Base-by-base conservation (phyloP, 2,329 filamentous ascomycete species). In the Pestalotiopsis sp. region DNA sequence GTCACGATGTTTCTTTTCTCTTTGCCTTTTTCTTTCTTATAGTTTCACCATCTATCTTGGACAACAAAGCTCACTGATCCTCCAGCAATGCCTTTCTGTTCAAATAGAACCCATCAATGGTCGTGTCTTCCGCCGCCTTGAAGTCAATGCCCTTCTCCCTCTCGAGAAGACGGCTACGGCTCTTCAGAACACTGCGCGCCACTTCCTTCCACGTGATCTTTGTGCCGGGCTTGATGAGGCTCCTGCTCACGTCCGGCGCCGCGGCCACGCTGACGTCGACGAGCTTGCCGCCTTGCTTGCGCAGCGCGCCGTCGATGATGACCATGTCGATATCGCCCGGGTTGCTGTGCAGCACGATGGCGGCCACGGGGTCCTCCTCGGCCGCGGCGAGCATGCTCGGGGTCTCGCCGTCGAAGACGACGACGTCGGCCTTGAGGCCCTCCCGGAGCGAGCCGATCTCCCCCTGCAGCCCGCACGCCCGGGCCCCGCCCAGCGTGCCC, bases 371-470 rank as follows among this genome's bases (percentile, higher is more conserved):
- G 66, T 72, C 66, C 61, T 69, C 70, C 4, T 58, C 64, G 25
- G 70, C 70, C 12, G 70, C 70, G 20, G 65, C 69, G 40, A 72
- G 65, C 70, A 72, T 70, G 7, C 45, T 27, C 7, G 70, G 69
- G 14, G 65, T 68, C 36, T 62, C 57, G 36, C 58, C 60, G 41
- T 85, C 82, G 64, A 86, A 86, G 0, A 87, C 76, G 2, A 85
- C 77, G 0, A 88, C 69, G 74, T 87, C 86, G 2, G 85, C 85
- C 41, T 77, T 75, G 69, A 82, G 83, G 0, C 84, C 84, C 13
- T 80, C 81, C n/a, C 75, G 75, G 52, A 88, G 77, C 20, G 79
- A 81, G 0, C 85, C 85, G 27, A 86, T 77, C 59, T 81, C 72
- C 11, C 78, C 73, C 23, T 79, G 78, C 78, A 85, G 78, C 1